These are phyloP conservation scores for Salisapilia sapeloensis DNA, from an alignment of 352 stramenopile species.

Conservation along the genomic window DNA sequence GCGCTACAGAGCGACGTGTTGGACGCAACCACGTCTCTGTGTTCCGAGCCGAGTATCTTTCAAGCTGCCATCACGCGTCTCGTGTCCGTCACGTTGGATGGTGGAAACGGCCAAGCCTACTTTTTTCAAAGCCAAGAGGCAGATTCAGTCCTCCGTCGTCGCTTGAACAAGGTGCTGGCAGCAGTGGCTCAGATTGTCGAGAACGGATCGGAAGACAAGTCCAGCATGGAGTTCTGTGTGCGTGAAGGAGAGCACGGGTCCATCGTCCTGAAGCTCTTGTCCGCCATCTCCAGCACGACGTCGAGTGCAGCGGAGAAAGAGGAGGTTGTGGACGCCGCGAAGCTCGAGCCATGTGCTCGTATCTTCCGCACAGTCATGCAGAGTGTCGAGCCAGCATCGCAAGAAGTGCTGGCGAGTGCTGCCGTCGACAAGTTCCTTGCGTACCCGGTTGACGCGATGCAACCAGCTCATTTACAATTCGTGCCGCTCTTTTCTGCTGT, in stretches of 20 bases:
- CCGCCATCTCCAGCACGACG: conserved; percentile 40
- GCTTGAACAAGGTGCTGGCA: conserved; percentile 33
- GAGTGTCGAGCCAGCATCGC: conserved; percentile 34
- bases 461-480: conserved; percentile 32
- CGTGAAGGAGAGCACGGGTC: conserved; percentile 6
- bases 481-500: conserved; percentile 60
- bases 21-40: conserved; percentile 56
- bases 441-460: conserved; percentile 11
- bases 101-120: conserved; percentile 6
- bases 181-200: conserved; percentile 70
- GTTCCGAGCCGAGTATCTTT: conserved; percentile 58
- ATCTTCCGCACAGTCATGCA: conserved; percentile 69
- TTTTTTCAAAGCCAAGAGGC: conserved; percentile 10
- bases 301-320: conserved; percentile 11
- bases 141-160: conserved; percentile 1
- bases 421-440: conserved; percentile 42
- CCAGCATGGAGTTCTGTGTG: conserved; percentile 74
- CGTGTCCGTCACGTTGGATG: conserved; percentile 31
- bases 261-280: conserved; percentile 50
- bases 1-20: conserved; percentile 56
- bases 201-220: conserved; percentile 44
- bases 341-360: conserved; percentile 28
- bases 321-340: conserved; percentile 13
- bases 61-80: conserved; percentile 58
- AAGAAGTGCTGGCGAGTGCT: conserved; percentile 40